A percentile compares a stretch with the other conserved stretches of the same genome.
Evolutionary conservation across 441 rosid species (phyloP).

Genomic region (Syzygium syzygioides): DNA sequence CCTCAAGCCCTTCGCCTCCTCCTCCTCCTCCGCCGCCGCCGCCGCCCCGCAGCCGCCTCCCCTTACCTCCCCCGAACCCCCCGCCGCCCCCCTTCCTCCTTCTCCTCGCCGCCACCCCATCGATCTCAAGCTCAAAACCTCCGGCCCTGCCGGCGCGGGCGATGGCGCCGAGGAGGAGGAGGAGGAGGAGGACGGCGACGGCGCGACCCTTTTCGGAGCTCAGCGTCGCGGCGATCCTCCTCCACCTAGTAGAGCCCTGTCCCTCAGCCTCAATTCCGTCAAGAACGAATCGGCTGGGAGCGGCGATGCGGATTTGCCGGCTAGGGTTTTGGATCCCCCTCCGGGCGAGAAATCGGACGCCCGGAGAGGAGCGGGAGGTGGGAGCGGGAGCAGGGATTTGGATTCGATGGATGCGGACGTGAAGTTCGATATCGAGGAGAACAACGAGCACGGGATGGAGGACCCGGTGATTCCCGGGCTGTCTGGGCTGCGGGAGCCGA

Average conservation of each 20-base stretch:
- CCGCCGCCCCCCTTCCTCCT: constrained; percentile 16
- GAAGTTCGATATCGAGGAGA: constrained; percentile 76
- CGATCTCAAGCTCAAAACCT: constrained; percentile 48
- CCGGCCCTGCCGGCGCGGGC: neutral
- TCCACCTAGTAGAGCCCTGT: neutral
- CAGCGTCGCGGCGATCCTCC: neutral
- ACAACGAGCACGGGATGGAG: constrained; percentile 24
- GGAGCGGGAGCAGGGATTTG: constrained; percentile 11
- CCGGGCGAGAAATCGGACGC: neutral
- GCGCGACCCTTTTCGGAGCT: constrained; percentile 4
- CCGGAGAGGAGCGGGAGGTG: neutral
- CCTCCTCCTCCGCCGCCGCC: constrained; percentile 16
- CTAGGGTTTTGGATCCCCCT: constrained; percentile 41
- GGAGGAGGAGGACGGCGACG: neutral
- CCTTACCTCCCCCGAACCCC: constrained; percentile 12
- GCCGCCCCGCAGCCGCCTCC: constrained; percentile 25
- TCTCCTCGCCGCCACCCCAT: constrained; percentile 26
- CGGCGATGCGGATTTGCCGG: constrained; percentile 8
- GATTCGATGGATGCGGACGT: constrained; percentile 37
- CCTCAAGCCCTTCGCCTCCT: constrained; percentile 41
- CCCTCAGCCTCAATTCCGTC: neutral
- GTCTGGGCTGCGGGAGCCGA: constrained; percentile 7
- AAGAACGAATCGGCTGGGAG: constrained; percentile 8
- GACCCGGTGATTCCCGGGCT: constrained; percentile 45
- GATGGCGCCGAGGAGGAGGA: neutral